A percentile compares a stretch with the other conserved stretches of the same genome.
Evolutionary conservation across 1,284 basidiomycete genomes (phyloP).

Genomic region (Trichosporon coremiiforme): DNA sequence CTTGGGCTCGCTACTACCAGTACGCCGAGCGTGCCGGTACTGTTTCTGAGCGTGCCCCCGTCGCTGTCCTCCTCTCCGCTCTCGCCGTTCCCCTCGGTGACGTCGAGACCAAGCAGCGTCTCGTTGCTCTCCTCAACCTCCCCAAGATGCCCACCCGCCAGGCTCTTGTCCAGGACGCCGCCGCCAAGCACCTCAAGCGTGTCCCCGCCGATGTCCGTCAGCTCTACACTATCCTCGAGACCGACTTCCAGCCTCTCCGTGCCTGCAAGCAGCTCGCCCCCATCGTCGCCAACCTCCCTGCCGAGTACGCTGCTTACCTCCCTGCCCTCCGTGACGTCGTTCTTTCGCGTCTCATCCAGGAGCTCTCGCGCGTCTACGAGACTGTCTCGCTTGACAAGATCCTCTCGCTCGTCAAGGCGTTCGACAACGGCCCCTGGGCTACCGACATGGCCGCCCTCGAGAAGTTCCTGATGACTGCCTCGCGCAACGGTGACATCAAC

Average conservation of each 20-base stretch:
- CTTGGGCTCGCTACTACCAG: conserved; percentile 82
- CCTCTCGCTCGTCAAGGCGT: conserved; percentile 72
- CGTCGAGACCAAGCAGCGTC: conserved; percentile 70
- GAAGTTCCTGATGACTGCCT: conserved; percentile 90
- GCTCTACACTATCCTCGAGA: conserved; percentile 88
- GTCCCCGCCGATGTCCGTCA: conserved; percentile 76
- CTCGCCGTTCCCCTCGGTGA: conserved; percentile 87
- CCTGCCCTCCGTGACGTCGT: conserved; percentile 89
- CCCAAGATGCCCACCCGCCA: conserved; percentile 82
- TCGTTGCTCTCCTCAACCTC: conserved; percentile 85
- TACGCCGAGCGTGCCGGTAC: conserved; percentile 62
- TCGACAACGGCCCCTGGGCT: conserved; percentile 63
- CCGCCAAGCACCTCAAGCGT: conserved; percentile 79
- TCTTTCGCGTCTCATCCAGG: conserved; percentile 88
- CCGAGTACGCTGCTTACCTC: conserved; percentile 75
- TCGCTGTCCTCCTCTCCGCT: conserved; percentile 88
- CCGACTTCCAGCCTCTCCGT: conserved; percentile 90
- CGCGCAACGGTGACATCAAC: conserved; percentile 81
- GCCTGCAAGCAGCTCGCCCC: conserved; percentile 83
- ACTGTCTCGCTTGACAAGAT: conserved; percentile 79
- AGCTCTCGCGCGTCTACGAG: conserved; percentile 92
- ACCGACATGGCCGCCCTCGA: conserved; percentile 75
- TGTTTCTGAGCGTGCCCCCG: conserved; percentile 79
- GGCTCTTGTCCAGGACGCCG: conserved; percentile 81
- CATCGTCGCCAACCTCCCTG: conserved; percentile 69